A percentile compares a stretch with the other conserved stretches of the same genome.
Evolutionary conservation across 2,329 filamentous ascomycete genomes (phyloP).

Genomic region (Ophiostoma sp.): DNA sequence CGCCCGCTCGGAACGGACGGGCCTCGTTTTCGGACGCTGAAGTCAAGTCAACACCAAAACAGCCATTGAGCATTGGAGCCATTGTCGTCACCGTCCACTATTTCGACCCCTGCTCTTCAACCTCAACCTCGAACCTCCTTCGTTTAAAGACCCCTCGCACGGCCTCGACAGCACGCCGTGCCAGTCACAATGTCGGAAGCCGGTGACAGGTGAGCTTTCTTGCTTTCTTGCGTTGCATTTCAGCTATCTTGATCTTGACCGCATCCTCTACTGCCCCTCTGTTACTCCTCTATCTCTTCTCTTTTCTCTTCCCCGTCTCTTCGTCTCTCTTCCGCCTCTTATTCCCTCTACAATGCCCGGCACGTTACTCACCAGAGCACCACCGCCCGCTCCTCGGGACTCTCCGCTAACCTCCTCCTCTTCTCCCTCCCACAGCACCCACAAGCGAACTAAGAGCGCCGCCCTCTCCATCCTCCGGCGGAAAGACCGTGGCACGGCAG

Average conservation of each 20-base stretch:
- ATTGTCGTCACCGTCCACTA: neutral
- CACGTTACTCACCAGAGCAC: too few relatives aligned
- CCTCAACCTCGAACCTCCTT: neutral
- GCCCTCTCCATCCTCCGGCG: conserved; percentile 57
- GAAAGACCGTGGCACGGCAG: conserved; percentile 45
- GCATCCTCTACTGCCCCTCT: neutral
- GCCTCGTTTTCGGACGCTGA: conserved; percentile 13
- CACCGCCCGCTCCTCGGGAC: neutral
- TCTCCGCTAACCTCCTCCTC: neutral
- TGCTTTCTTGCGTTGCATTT: conserved; percentile 6
- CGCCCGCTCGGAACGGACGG: conserved; percentile 13
- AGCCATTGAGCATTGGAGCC: neutral
- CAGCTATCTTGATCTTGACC: neutral
- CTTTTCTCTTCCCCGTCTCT: neutral
- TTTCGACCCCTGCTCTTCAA: neutral
- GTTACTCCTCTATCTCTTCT: neutral
- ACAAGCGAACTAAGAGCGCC: conserved; percentile 57
- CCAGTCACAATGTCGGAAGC: conserved; percentile 37
- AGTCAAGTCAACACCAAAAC: neutral
- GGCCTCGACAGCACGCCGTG: neutral
- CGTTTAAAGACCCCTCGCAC: neutral
- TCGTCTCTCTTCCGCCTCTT: neutral
- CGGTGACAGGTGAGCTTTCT: conserved; percentile 35
- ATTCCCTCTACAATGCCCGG: neutral
- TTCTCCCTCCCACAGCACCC: conserved; percentile 32